Base-by-base conservation (phyloP, 805 yeast species). In the Starmera pachycereana region DNA sequence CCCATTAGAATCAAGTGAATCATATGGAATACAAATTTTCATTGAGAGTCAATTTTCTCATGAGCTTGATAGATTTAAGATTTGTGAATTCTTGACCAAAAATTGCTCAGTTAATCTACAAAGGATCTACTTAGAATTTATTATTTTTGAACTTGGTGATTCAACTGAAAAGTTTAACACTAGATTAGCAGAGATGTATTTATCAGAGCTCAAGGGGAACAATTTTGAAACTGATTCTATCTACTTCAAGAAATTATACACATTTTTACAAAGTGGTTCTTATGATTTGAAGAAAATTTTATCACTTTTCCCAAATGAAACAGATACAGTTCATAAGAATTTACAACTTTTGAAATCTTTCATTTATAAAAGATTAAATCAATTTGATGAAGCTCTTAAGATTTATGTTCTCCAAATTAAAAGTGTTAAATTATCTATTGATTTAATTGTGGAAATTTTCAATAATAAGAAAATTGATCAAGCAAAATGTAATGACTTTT, bases 11-110 rank as follows among this genome's bases (percentile, higher is more conserved):
- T 41, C 52, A 7, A 61, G 65, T 38, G 50, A 54, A 10, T 44
- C 61, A 9, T 58, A 65, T 51, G 72, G 72, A 30, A 49, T 56
- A 40, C 44, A 58, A 16, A 65, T 90, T 0, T 88, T 88, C 47
- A 67, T 85, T 41, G 81, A 80, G 39, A 65, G 82, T 0, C 68
- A 71, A 11, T 76, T 74, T 46, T 71, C 83, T 42, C 79, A 76
- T 43, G 62, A 74, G 12, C 69, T 80, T 39, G 72, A 83, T 45
- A 69, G 71, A 37, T 45, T 59, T 19, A 61, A 68, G 46, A 77
- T 87, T 0, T 61, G 79, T 37, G 68, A 72, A 2, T 81, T 63
- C 51, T 56, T 84, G n/a, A 44, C 58, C 8, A 40, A 51, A 1
- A 52, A 60, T 13, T 22, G 27, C 27, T 53, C 58, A 13, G 32